Evolutionary conservation across 2,329 filamentous ascomycete genomes (phyloP), one percentile per base, ranked within the genome.

Genomic region (Talaromyces verruculosus): DNA sequence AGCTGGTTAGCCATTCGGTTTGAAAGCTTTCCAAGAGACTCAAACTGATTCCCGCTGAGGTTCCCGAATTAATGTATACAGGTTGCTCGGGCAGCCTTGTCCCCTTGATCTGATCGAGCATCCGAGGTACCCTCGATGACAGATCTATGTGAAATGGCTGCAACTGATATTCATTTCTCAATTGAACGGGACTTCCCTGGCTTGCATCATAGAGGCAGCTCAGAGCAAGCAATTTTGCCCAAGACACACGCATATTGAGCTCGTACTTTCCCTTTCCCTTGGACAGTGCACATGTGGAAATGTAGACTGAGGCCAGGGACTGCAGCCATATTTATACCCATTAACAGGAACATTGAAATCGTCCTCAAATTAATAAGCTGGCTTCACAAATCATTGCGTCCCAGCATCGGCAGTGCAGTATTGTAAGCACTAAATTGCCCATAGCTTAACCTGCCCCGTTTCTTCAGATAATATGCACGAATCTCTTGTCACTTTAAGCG

Each of bases 61-160:
- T 41, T 7, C 55, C 55, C 11, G 35, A 25, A 22, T 41, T 58
- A 33, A 22, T 25, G 13, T 58, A 58, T 15, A 58, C 35, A 22
- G 55, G 30, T 25, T 58, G n/a, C 11, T 11, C 22, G 2, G 33
- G 55, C 5, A 58, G 55, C 10, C 28, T 15, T 15, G 55, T 58
- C 10, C 35, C n/a, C 33, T 35, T 41, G 17, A 58, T 58, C 11
- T 15, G 55, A 3, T 41, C 35, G 15, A 37, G 30, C 55, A 58
- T 58, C n/a, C 35, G 55, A 37, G 33, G 55, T 11, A 58, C 33
- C 11, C n/a, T 37, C n/a, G 30, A 58, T 39, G 55, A 58, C 11
- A 58, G 55, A 58, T 58, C 55, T 7, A 58, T 58, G 55, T 58
- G n/a, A 7, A 41, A 58, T 22, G 55, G 55, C 33, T 58, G 55